Base-by-base conservation (phyloP, 1,284 basidiomycete genomes). In the Waitea zeae region DNA sequence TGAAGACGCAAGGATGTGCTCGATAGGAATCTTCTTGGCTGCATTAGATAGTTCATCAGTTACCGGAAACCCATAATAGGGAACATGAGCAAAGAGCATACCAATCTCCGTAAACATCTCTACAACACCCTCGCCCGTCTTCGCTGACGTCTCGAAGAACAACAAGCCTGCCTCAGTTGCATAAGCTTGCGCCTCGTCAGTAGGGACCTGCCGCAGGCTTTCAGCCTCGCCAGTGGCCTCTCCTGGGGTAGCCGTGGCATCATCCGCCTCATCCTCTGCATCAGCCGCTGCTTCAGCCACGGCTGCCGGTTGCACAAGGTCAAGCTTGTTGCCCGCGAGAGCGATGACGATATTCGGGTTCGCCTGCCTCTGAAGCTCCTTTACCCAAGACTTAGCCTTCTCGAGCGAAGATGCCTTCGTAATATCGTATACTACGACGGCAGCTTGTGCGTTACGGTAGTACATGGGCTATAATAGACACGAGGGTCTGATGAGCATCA, bases 341-440 rank as follows among this genome's bases (percentile, higher is more conserved):
- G 90, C 90, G 49, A 98, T 98, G 50, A 98, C 90, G 52, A 98
- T 97, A 57, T 96, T 97, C 24, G 93, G 92, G 56, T 95, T 97
- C 26, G 95, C 93, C 54, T 99, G 93, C 42, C 95, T 76, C 58
- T 99, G 95, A 17, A 99, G 70, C 60, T 99, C 93, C 64, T 97
- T 98, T 43, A 99, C 92, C 93, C 93, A 99, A 22, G 89, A 90
- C 64, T 99, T 98, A 40, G 93, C 93, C 58, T 98, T 98, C 57
- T 99, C 95, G 42, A 98, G 70, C 47, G 90, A 96, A 38, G 82
- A 72, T 39, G 80, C 78, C 54, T 90, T 92, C 36, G 88, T 93
- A 38, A 98, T 80, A 54, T 98, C 93, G 59, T 97, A 98, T 18
- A 97, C 92, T 19, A 98, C 93, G 24, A 97, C 89, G 30, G 92